Evolutionary conservation across 768 basidiomycete species (phyloP).

Genomic region (Phaeotremella fagi): DNA sequence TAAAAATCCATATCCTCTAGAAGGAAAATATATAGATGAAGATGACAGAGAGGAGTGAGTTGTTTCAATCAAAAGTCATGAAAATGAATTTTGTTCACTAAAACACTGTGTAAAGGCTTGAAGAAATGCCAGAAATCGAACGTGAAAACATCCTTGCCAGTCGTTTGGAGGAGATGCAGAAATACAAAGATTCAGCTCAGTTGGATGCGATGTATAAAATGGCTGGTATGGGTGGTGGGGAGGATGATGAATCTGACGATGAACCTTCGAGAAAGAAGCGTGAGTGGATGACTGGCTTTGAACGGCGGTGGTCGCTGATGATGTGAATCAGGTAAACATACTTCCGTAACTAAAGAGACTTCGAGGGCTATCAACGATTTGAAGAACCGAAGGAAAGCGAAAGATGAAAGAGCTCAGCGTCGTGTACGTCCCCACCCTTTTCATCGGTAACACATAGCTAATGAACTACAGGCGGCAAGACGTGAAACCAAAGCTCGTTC

Average conservation of each 20-base stretch:
- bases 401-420: slow-evolving; percentile 68
- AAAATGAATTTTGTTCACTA: background rate
- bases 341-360: slow-evolving; percentile 48
- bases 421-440: slow-evolving; percentile 55
- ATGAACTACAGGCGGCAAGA: slow-evolving; percentile 58
- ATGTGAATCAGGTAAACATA: slow-evolving; percentile 62
- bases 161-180: slow-evolving; percentile 74
- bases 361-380: slow-evolving; percentile 56
- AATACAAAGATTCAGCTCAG: slow-evolving; percentile 63
- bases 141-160: slow-evolving; percentile 79
- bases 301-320: too few relatives aligned
- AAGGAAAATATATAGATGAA: slow-evolving; percentile 85
- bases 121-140: slow-evolving; percentile 77
- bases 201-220: slow-evolving; percentile 60
- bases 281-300: slow-evolving; percentile 49
- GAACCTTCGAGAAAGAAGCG: slow-evolving; percentile 67
- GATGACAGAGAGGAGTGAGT: slow-evolving; percentile 73
- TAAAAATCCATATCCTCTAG: slow-evolving; percentile 76
- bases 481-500: slow-evolving; percentile 54
- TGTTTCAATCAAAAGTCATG: background rate
- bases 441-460: slow-evolving; percentile 4
- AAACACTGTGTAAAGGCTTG: slow-evolving; percentile 55
- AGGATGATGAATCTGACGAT: slow-evolving; percentile 44
- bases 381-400: slow-evolving; percentile 78
- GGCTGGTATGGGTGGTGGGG: slow-evolving; percentile 25